A percentile compares a stretch with the other conserved stretches of the same genome.
phyloP scores from a whole-genome alignment of 352 stramenopile species.

The Phytophthora hybrid region DNA sequence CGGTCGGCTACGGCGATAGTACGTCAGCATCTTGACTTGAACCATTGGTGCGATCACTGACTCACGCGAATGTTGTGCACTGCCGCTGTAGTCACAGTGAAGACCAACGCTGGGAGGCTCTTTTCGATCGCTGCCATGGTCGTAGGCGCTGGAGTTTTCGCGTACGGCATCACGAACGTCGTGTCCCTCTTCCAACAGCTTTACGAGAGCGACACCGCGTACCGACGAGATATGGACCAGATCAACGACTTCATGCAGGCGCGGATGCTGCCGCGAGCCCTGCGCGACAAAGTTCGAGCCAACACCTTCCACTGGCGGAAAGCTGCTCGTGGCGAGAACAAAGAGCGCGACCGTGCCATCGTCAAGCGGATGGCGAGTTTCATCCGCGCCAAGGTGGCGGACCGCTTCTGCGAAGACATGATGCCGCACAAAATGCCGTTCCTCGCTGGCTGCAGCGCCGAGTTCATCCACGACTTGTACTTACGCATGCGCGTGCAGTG shows the following conservation, averaged over 20 bases:
- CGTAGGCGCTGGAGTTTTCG: constrained; percentile 81
- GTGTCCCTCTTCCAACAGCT: constrained; percentile 82
- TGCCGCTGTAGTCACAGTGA: constrained; percentile 60
- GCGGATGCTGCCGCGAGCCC: constrained; percentile 60
- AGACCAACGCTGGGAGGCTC: constrained; percentile 67
- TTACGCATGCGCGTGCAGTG: constrained; percentile 76
- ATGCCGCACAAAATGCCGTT: constrained; percentile 78
- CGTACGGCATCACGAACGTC: constrained; percentile 87
- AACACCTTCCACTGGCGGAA: constrained; percentile 86
- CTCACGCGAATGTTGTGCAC: background rate
- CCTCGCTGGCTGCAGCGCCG: constrained; percentile 72
- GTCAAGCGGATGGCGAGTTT: constrained; percentile 77
- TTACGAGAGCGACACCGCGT: constrained; percentile 68
- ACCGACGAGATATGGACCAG: constrained; percentile 81
- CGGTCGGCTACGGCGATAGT: constrained; percentile 83
- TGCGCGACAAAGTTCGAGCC: constrained; percentile 80
- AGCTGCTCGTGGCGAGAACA: constrained; percentile 70
- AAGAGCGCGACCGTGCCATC: constrained; percentile 66
- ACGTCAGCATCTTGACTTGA: constrained; percentile 23
- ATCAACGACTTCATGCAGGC: constrained; percentile 83
- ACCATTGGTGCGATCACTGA: background rate
- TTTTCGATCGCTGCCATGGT: constrained; percentile 83
- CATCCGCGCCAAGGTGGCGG: constrained; percentile 77
- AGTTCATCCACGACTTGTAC: constrained; percentile 87
- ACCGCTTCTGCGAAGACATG: constrained; percentile 76